A percentile compares a stretch with the other conserved stretches of the same genome.
Evolutionary conservation across 306 rosid genomes (phyloP).

Genomic region (Dryas octopetala): DNA sequence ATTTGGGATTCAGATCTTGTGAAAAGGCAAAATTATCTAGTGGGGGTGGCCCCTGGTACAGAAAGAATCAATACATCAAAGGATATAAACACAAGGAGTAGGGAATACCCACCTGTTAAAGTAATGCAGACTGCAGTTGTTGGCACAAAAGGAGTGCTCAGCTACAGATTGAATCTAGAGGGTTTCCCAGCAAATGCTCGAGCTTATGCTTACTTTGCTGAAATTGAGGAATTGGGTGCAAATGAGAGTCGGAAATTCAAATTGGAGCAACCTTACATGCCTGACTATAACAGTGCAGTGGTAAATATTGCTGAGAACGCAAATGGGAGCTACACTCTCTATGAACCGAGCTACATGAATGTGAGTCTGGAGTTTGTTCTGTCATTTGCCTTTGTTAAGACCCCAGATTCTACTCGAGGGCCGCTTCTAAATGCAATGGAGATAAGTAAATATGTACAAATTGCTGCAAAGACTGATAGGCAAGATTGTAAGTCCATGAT

Average conservation of each 20-base stretch:
- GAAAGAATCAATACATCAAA: slow-evolving; percentile 68
- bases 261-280: slow-evolving; percentile 59
- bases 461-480: slow-evolving; percentile 56
- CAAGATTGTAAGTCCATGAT: slow-evolving; percentile 65
- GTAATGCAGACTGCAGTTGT: slow-evolving; percentile 91
- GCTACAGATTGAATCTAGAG: slow-evolving; percentile 78
- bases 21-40: slow-evolving; percentile 83
- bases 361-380: slow-evolving; percentile 81
- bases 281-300: slow-evolving; percentile 74
- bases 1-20: slow-evolving; percentile 92
- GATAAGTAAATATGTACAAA: slow-evolving; percentile 68
- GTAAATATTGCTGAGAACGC: slow-evolving; percentile 98
- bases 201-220: slow-evolving; percentile 86
- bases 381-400: slow-evolving; percentile 70
- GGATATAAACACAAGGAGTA: slow-evolving; percentile 50
- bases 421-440: slow-evolving; percentile 90
- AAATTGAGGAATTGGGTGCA: slow-evolving; percentile 64
- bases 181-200: slow-evolving; percentile 84
- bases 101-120: slow-evolving; percentile 79
- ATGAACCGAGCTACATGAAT: slow-evolving; percentile 97
- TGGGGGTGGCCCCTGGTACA: slow-evolving; percentile 91
- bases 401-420: slow-evolving; percentile 76
- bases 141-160: slow-evolving; percentile 64
- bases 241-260: slow-evolving; percentile 82
- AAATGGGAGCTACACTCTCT: slow-evolving; percentile 82